These are phyloP conservation scores for Sanguinoderma infundibulare DNA, from an alignment of 1,284 basidiomycete genomes.

Conservation along the genomic window DNA sequence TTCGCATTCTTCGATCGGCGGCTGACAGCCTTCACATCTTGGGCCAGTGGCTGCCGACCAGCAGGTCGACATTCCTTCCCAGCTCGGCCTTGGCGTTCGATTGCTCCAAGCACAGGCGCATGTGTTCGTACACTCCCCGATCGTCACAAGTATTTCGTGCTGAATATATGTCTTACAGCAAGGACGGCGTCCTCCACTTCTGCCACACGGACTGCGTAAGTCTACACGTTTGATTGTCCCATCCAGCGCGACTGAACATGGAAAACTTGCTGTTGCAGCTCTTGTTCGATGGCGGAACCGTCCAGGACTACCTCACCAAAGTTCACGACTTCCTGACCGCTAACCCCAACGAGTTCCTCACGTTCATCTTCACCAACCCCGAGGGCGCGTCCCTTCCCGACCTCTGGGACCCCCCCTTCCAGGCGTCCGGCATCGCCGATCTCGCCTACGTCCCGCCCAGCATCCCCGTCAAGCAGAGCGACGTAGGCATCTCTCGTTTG, in stretches of 20 bases:
- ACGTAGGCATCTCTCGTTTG: constrained; percentile 19
- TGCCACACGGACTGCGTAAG: constrained; percentile 60
- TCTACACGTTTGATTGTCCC: constrained; percentile 23
- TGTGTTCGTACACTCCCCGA: constrained; percentile 28
- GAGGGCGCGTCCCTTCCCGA: constrained; percentile 57
- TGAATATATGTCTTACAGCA: constrained; percentile 18
- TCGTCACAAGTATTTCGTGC: background rate
- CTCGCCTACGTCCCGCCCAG: constrained; percentile 64
- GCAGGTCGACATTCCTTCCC: constrained; percentile 59
- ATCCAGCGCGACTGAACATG: constrained; percentile 9
- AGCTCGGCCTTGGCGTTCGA: constrained; percentile 71
- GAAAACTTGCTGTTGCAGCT: constrained; percentile 31
- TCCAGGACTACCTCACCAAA: constrained; percentile 40
- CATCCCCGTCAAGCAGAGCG: constrained; percentile 52
- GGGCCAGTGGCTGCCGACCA: constrained; percentile 59
- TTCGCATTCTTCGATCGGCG: no score
- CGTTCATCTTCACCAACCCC: constrained; percentile 73
- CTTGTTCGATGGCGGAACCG: constrained; percentile 68
- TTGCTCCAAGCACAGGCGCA: constrained; percentile 78
- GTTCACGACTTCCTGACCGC: constrained; percentile 56
- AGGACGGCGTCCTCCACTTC: constrained; percentile 54
- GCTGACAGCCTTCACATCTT: background rate
- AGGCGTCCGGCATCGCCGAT: constrained; percentile 56
- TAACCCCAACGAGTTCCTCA: constrained; percentile 79
- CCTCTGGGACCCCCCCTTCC: constrained; percentile 63